Evolutionary conservation across 768 basidiomycete species (phyloP).

Genomic region (Kondoa malvinella): DNA sequence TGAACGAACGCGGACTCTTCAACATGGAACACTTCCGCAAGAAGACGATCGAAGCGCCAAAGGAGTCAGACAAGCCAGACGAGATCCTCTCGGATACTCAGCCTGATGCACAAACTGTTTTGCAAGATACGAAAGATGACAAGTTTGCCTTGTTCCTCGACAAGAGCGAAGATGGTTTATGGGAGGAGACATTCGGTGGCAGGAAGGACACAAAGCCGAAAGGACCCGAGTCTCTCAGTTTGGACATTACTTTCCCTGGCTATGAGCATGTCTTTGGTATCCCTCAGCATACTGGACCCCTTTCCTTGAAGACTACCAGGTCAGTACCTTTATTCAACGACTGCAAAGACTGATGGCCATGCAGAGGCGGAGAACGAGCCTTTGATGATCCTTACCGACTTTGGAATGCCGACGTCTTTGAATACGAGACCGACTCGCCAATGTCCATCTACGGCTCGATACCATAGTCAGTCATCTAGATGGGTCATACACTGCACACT

Average conservation of each 20-base stretch:
- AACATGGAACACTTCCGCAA: slow-evolving; percentile 89
- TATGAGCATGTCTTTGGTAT: slow-evolving; percentile 87
- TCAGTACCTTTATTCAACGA: background rate
- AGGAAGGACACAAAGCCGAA: slow-evolving; percentile 94
- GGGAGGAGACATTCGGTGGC: slow-evolving; percentile 70
- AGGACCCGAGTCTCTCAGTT: slow-evolving; percentile 81
- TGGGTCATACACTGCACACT: background rate
- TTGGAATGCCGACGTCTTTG: slow-evolving; percentile 89
- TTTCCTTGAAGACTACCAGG: slow-evolving; percentile 68
- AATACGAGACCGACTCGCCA: slow-evolving; percentile 53
- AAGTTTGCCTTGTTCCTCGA: slow-evolving; percentile 43
- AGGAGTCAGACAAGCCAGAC: slow-evolving; percentile 31
- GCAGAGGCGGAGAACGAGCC: slow-evolving; percentile 49
- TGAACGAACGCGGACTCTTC: slow-evolving; percentile 75
- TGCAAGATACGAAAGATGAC: slow-evolving; percentile 22
- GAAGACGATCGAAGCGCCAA: slow-evolving; percentile 38
- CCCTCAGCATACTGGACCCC: slow-evolving; percentile 80
- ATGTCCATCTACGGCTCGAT: slow-evolving; percentile 28
- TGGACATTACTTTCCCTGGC: slow-evolving; percentile 85
- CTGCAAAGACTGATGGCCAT: background rate
- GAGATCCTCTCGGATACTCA: slow-evolving; percentile 21
- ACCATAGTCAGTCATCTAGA: background rate
- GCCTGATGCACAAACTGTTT: slow-evolving; percentile 26
- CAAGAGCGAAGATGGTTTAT: slow-evolving; percentile 60
- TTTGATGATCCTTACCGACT: slow-evolving; percentile 87